These are phyloP conservation scores for Arachis monticola DNA, from an alignment of 331 rosid species.

Conservation along the genomic window DNA sequence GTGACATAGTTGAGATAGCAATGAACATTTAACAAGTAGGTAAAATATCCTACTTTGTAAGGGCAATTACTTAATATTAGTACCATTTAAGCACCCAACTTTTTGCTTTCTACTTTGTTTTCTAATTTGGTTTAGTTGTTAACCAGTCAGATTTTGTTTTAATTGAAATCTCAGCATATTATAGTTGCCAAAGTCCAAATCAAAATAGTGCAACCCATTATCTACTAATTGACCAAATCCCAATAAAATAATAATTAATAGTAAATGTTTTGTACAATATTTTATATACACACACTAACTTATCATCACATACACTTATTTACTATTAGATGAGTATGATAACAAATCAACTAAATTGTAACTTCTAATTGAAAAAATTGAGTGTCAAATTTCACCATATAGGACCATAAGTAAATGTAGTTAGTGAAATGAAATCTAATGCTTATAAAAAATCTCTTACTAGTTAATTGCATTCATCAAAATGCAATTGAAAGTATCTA, in stretches of 20 bases:
- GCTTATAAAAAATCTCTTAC: too few species aligned
- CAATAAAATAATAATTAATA: conserved; percentile 25
- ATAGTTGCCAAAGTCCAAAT: conserved; percentile 21
- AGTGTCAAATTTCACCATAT: too few species aligned
- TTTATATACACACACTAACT: too few species aligned
- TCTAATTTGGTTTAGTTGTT: conserved; percentile 48
- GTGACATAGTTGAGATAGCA: neutral
- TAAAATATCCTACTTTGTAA: conserved; percentile 24
- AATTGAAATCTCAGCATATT: conserved; percentile 43
- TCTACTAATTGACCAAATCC: conserved; percentile 30
- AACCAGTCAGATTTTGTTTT: conserved; percentile 40
- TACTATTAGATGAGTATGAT: too few species aligned
- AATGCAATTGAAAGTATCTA: too few species aligned
- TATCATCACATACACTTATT: too few species aligned
- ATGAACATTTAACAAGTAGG: conserved; percentile 8
- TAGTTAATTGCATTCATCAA: too few species aligned
- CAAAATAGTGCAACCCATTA: conserved; percentile 23
- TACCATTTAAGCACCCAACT: conserved; percentile 28
- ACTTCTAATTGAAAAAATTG: too few species aligned
- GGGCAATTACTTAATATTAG: conserved; percentile 12
- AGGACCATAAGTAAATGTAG: too few species aligned
- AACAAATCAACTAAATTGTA: too few species aligned
- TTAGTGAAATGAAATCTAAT: too few species aligned
- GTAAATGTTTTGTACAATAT: neutral
- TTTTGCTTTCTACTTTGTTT: conserved; percentile 27